Conservation (phyloP, 75 land plant genomes). For the Ceratopteris richardii region DNA sequence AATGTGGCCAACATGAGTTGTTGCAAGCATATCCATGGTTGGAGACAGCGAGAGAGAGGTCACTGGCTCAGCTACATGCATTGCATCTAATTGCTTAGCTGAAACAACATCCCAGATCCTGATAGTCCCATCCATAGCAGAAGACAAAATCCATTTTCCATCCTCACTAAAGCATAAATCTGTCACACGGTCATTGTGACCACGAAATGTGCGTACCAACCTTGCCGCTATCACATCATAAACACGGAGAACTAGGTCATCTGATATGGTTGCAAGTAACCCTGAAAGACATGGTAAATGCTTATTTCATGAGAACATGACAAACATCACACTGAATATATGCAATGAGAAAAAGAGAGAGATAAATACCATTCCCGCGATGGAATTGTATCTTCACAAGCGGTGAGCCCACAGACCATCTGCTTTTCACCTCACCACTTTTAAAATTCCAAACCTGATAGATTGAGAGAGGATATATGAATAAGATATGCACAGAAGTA, state of each 20-base stretch:
- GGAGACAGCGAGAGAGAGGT: slow-evolving; percentile 89
- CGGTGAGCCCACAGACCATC: slow-evolving; percentile 51
- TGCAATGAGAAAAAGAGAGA: background rate
- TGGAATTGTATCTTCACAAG: slow-evolving; percentile 64
- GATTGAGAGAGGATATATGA: background rate
- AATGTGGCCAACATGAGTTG: slow-evolving; percentile 87
- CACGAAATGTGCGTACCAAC: slow-evolving; percentile 82
- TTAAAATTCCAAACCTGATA: slow-evolving; percentile 93
- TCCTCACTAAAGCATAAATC: slow-evolving; percentile 97
- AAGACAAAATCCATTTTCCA: slow-evolving; percentile 91
- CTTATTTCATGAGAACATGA: background rate
- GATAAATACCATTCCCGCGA: slow-evolving; percentile 64
- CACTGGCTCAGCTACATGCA: slow-evolving; percentile 63
- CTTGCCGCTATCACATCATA: slow-evolving; percentile 69
- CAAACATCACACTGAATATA: background rate
- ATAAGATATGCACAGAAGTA: no score
- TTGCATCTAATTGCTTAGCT: slow-evolving; percentile 88
- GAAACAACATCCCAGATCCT: slow-evolving; percentile 94
- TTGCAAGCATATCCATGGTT: slow-evolving; percentile 90
- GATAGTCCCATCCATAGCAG: slow-evolving; percentile 92
- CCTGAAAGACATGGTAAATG: slow-evolving; percentile 37
- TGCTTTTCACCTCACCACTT: slow-evolving; percentile 47
- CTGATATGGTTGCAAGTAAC: slow-evolving; percentile 71
- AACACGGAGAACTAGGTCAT: slow-evolving; percentile 68
- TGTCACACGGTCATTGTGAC: slow-evolving; percentile 89